These are phyloP conservation scores for Mycena floridula DNA, from an alignment of 768 basidiomycete genomes.

Conservation along the genomic window DNA sequence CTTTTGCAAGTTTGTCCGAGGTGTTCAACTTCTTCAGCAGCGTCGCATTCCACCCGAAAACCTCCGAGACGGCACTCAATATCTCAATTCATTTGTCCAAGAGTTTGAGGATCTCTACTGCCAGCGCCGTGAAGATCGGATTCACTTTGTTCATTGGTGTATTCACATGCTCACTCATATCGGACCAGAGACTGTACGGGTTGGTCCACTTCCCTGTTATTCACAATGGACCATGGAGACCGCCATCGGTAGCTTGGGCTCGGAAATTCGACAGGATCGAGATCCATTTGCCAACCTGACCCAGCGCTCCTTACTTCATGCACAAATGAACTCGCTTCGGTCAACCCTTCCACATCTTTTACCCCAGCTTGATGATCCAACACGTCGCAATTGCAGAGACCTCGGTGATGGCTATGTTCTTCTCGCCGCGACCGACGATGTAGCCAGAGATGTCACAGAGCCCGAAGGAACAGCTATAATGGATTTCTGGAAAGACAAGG, in stretches of 20 bases:
- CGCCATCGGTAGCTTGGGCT: slow-evolving; percentile 20
- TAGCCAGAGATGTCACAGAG: neutral
- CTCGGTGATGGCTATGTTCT: slow-evolving; percentile 11
- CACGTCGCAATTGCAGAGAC: slow-evolving; percentile 1
- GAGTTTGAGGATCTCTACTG: slow-evolving; percentile 25
- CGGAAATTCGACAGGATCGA: slow-evolving; percentile 17
- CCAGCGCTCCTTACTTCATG: slow-evolving; percentile 13
- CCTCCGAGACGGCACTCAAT: slow-evolving; percentile 8
- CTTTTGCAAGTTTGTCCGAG: slow-evolving; percentile 19
- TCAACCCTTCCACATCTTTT: slow-evolving; percentile 5
- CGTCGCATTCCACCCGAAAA: slow-evolving; percentile 8
- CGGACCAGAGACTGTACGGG: slow-evolving; percentile 12
- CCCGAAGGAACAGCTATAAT: neutral
- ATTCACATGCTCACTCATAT: slow-evolving; percentile 23
- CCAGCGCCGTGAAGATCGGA: slow-evolving; percentile 10
- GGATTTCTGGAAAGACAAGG: neutral
- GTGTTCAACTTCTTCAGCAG: slow-evolving; percentile 16
- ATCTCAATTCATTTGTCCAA: slow-evolving; percentile 15
- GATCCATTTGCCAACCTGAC: slow-evolving; percentile 20
- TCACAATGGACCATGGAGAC: slow-evolving; percentile 25
- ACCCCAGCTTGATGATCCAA: neutral
- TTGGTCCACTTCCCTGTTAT: slow-evolving; percentile 15
- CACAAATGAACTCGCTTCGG: slow-evolving; percentile 12
- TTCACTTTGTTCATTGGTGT: slow-evolving; percentile 24
- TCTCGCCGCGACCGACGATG: neutral